Percentiles rank a stretch among this genome's conserved stretches.
phyloP scores from a whole-genome alignment of 2,329 filamentous ascomycete species.

The Pseudopithomyces maydicus region DNA sequence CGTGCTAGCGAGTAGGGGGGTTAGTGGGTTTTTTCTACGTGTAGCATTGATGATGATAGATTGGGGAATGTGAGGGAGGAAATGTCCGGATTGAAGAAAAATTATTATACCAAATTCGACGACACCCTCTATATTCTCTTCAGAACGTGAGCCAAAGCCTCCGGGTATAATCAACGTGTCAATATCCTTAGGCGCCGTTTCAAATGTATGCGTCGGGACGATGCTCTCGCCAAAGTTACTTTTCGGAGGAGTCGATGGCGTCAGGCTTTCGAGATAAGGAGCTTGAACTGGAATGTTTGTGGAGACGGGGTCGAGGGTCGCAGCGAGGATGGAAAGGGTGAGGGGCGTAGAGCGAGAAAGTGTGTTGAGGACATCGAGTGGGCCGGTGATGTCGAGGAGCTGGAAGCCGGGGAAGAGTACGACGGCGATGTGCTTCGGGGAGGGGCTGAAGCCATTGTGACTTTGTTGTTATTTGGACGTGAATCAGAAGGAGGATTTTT shows the following conservation, averaged over 20 bases:
- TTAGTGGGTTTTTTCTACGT: too few relatives aligned
- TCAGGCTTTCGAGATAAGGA: background rate
- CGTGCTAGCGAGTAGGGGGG: too few relatives aligned
- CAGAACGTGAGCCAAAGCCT: conserved; percentile 55
- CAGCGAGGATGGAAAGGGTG: conserved; percentile 40
- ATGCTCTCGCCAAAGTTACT: conserved; percentile 44
- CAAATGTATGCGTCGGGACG: conserved; percentile 62
- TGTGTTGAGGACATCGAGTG: conserved; percentile 53
- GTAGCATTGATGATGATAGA: too few relatives aligned
- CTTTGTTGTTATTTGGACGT: too few relatives aligned
- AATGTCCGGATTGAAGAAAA: too few relatives aligned
- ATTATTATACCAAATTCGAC: conserved; percentile 52
- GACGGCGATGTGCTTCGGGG: conserved; percentile 37
- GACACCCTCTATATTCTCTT: conserved; percentile 39
- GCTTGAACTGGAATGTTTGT: conserved; percentile 25
- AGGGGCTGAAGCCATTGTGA: conserved; percentile 3
- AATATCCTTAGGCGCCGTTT: conserved; percentile 53
- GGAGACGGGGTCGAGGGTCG: conserved; percentile 40
- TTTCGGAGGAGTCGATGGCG: conserved; percentile 33
- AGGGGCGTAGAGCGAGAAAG: conserved; percentile 35
- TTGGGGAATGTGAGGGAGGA: too few relatives aligned
- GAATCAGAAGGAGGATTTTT: too few relatives aligned
- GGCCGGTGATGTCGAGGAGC: conserved; percentile 48
- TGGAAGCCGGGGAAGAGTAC: conserved; percentile 47
- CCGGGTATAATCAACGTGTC: conserved; percentile 72